phyloP scores from a whole-genome alignment of 2,329 filamentous ascomycete species.

The Hymenoscyphus scutula region DNA sequence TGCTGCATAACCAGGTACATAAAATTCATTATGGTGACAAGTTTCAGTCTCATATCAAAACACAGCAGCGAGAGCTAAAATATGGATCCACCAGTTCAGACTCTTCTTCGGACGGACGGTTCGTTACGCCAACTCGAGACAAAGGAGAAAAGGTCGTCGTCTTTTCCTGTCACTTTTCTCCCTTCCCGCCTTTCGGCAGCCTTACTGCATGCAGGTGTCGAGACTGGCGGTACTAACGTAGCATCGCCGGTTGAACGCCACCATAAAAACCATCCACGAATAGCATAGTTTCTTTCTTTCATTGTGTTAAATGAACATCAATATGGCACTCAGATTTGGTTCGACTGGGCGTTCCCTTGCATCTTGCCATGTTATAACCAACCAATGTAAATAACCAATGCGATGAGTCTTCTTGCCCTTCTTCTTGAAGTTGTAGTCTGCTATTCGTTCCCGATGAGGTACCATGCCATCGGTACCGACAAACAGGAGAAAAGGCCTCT shows the following conservation, averaged over 20 bases:
- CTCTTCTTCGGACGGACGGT: background rate
- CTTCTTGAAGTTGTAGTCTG: background rate
- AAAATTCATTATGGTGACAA: background rate
- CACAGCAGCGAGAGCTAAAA: slow-evolving; percentile 7
- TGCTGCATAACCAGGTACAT: background rate
- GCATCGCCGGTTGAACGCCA: background rate
- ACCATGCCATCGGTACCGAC: background rate
- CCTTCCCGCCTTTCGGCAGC: background rate
- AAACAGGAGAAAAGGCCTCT: background rate
- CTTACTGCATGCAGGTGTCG: background rate
- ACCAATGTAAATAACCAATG: background rate
- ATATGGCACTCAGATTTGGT: background rate
- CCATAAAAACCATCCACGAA: background rate
- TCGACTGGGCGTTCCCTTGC: background rate
- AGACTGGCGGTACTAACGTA: background rate
- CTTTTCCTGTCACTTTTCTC: background rate
- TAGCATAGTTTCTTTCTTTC: background rate
- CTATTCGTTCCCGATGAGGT: background rate
- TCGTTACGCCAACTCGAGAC: background rate
- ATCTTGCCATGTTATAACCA: background rate
- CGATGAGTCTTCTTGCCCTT: background rate
- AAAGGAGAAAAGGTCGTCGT: background rate
- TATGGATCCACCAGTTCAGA: background rate
- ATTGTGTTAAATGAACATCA: background rate
- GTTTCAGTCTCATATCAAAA: slow-evolving; percentile 1